phyloP scores from a whole-genome alignment of 306 rosid species.

The Geum urbanum region DNA sequence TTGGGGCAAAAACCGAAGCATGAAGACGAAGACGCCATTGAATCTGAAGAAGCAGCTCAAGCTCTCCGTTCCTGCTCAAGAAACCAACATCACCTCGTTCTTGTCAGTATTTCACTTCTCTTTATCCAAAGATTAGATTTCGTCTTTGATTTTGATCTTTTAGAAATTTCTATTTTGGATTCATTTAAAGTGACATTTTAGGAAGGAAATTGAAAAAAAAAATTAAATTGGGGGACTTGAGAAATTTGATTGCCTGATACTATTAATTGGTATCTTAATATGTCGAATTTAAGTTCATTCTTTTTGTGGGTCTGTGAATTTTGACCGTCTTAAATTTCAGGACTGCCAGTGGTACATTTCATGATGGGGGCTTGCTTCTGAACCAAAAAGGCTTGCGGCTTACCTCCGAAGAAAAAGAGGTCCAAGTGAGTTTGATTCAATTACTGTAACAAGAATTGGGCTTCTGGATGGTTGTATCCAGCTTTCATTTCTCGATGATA shows the following conservation, averaged over 20 bases:
- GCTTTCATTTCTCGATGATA: background rate
- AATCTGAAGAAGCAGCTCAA: slow-evolving; percentile 86
- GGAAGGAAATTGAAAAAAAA: background rate
- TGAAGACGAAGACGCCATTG: slow-evolving; percentile 86
- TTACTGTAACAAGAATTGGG: background rate
- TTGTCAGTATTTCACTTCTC: slow-evolving; percentile 38
- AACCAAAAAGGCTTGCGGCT: slow-evolving; percentile 90
- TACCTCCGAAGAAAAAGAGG: slow-evolving; percentile 67
- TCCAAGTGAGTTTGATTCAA: slow-evolving; percentile 38
- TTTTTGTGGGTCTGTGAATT: slow-evolving; percentile 1
- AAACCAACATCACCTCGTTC: slow-evolving; percentile 70
- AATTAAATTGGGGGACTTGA: slow-evolving; percentile 1
- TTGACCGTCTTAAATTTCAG: slow-evolving; percentile 21
- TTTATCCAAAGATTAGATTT: slow-evolving; percentile 15
- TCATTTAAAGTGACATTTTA: background rate
- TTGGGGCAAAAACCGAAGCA: slow-evolving; percentile 3
- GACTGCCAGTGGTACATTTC: slow-evolving; percentile 85
- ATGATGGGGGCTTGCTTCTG: slow-evolving; percentile 78
- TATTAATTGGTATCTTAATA: slow-evolving; percentile 9
- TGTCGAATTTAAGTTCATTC: background rate
- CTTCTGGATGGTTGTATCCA: background rate
- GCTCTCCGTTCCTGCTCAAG: slow-evolving; percentile 84
- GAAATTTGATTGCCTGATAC: background rate
- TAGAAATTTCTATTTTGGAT: slow-evolving; percentile 1
- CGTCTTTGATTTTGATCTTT: slow-evolving; percentile 10